Evolutionary conservation across 2,329 filamentous ascomycete genomes (phyloP), one percentile per base, ranked within the genome.

Genomic region (Triangularia verruculosa): DNA sequence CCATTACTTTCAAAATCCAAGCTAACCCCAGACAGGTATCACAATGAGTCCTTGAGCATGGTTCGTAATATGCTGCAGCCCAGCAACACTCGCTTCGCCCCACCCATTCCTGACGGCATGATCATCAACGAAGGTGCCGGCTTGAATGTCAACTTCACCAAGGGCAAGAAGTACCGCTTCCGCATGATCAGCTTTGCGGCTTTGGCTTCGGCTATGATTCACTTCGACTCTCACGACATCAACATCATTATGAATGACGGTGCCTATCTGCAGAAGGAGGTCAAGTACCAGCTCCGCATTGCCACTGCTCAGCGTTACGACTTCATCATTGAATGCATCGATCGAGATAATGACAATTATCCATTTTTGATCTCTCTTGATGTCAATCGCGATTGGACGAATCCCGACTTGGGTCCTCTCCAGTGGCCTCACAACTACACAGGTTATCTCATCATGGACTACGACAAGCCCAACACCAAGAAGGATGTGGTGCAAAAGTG

Each of bases 121-220:
- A 62, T 81, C 4, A 70, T 82, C 39, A 82, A 82, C 56, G 80
- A 82, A 30, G 79, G 79, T 1, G 67, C 68, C 2, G 69, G 74
- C 12, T 71, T 71, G 12, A 72, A 76, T 32, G 74, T 81, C 57
- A 67, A 71, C 22, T 75, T 82, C 12, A 69, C 73, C 62, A 72
- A 75, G 53, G 75, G 75, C 58, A 81, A 79, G 71, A 81, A 77
- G 9, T 81, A 82, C 64, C 79, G 81, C 32, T 67, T 83, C 59
- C 77, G 80, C 6, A 72, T 82, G 61, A 78, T 83, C 64, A 81
- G 75, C 72, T 81, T 77, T 63, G 73, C 79, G 0, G 79, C 80
- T 4, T 70, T 82, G 25, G 77, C 76, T 6, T 74, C 76, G 0
- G 75, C 75, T 59, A 78, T 83, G 68, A 61, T 82, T 63, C 75